Evolutionary conservation across 208 protist species (phyloP), one percentile per base, ranked within the genome.

Genomic region (Trypanosoma avium): DNA sequence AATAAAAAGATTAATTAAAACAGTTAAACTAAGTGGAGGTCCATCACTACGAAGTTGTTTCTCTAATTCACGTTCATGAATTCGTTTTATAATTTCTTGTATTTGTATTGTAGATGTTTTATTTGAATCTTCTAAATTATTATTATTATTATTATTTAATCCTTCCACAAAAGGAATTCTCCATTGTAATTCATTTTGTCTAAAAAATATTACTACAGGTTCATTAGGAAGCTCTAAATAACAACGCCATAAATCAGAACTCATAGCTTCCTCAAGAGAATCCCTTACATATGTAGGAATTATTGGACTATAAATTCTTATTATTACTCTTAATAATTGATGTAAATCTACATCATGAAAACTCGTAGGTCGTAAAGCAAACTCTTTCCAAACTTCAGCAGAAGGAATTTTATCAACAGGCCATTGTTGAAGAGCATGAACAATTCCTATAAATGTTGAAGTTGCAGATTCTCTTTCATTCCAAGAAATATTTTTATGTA

Each of bases 201-300:
- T 49, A 49, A 73, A 70, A 46, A 68, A 67, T 0, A 64, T 48
- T 0, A 59, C 67, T 32, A 78, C 54, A 10, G 62, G 50, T 29
- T 84, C 82, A 56, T 57, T 60, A 35, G 66, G 58, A 3, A 61
- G 32, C 33, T 73, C 70, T 0, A 46, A 57, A 62, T 81, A 89
- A 22, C 73, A 53, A 17, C 63, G 61, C 59, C 68, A 75, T 17
- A 89, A 33, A 24, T 85, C 82, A 22, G 26, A 58, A 12, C 55
- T 58, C 19, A 82, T 46, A 19, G 66, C 71, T 40, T 61, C 43
- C 0, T 30, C 42, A 17, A 78, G 67, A 5, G 65, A 52, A 42
- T 53, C 55, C 4, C 68, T 68, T 17, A 77, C 79, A 46, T 72
- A 72, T 1, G 43, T n/a, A 0, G 82, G 82, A 4, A 82, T 48